Evolutionary conservation across 148 eudicot genomes (phyloP).

Genomic region (Persicaria maculosa): DNA sequence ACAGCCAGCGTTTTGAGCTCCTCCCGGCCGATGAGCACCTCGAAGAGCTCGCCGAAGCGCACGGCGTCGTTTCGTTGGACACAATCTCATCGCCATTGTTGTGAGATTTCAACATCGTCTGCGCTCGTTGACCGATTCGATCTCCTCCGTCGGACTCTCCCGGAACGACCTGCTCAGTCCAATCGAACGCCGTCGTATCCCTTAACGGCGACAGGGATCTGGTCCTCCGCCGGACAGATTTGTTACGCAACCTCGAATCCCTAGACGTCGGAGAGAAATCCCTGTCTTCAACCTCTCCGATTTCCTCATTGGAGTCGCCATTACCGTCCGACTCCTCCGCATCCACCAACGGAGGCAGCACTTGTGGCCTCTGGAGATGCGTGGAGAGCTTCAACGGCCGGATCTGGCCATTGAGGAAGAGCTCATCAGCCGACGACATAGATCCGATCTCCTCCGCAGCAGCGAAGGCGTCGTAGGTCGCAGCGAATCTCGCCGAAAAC

Average conservation of each 20-base stretch:
- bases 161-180: slow-evolving; percentile 15
- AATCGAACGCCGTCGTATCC: slow-evolving; percentile 33
- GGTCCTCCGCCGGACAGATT: slow-evolving; percentile 60
- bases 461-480: slow-evolving; percentile 16
- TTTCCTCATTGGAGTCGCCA: background rate
- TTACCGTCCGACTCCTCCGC: slow-evolving; percentile 24
- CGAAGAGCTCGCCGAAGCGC: slow-evolving; percentile 59
- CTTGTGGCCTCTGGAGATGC: slow-evolving; percentile 63
- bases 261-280: slow-evolving; percentile 27
- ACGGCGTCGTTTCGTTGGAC: slow-evolving; percentile 33
- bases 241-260: slow-evolving; percentile 40
- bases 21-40: slow-evolving; percentile 69
- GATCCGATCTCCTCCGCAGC: slow-evolving; percentile 23
- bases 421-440: slow-evolving; percentile 39
- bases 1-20: slow-evolving; percentile 80
- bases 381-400: slow-evolving; percentile 62
- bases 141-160: background rate
- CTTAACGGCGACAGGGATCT: slow-evolving; percentile 78
- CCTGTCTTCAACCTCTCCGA: slow-evolving; percentile 14
- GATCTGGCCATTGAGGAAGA: slow-evolving; percentile 47
- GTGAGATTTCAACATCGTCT: slow-evolving; percentile 8
- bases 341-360: slow-evolving; percentile 39
- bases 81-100: slow-evolving; percentile 11
- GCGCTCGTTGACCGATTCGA: background rate
- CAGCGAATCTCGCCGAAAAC: slow-evolving; percentile 27